These are phyloP conservation scores for Chimonanthus praecox DNA, from an alignment of 164 flowering plant genomes.

Conservation along the genomic window DNA sequence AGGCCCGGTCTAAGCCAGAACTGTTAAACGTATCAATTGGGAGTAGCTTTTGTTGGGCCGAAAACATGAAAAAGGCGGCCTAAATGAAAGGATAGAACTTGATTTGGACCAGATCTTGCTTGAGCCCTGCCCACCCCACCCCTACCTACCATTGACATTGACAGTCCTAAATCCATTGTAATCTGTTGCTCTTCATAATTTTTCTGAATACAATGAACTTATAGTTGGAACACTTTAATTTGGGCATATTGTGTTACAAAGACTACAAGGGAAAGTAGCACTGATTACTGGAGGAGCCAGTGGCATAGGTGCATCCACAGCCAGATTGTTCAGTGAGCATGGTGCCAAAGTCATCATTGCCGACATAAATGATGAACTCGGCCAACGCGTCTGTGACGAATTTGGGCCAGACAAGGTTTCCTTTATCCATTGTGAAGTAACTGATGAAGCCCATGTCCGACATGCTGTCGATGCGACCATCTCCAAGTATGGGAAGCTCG, in stretches of 20 bases:
- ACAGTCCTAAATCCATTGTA: no score
- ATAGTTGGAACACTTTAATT: constrained; percentile 22
- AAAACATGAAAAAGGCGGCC: no score
- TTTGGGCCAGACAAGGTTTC: neutral
- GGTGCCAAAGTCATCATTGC: constrained; percentile 15
- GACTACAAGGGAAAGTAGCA: constrained; percentile 15
- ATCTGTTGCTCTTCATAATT: no score
- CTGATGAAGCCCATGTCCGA: constrained; percentile 3
- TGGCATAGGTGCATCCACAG: constrained; percentile 10
- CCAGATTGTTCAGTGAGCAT: constrained; percentile 2
- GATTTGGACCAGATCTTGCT: neutral
- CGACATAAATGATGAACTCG: constrained; percentile 11
- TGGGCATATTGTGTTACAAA: neutral
- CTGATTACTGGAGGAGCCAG: constrained; percentile 9
- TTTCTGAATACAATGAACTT: neutral
- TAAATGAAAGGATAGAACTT: neutral
- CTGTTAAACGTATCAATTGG: neutral
- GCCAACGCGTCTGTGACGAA: neutral
- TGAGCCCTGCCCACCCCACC: no score
- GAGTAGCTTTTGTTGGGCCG: neutral
- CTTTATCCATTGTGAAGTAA: constrained; percentile 13
- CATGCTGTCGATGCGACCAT: constrained; percentile 21
- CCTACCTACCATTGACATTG: no score
- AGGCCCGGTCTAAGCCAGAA: no score
- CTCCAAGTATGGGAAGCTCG: constrained; percentile 30